A percentile compares a stretch with the other conserved stretches of the same genome.
phyloP scores from a whole-genome alignment of 129 eudicot genomes.

The sunflower (Helianthus annuus) region DNA sequence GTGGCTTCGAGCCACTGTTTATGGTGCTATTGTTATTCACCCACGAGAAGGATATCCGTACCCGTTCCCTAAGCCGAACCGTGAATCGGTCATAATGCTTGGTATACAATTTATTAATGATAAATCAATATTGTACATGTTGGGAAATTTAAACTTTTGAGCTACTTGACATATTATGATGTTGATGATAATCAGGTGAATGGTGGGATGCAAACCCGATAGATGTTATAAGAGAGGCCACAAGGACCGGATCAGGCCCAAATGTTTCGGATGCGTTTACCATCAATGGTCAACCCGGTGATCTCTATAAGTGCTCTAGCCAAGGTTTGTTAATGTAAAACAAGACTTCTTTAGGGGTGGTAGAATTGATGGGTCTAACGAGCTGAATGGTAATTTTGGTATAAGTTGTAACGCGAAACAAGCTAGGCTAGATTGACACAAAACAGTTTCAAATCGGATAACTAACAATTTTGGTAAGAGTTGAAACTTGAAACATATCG shows the following conservation, averaged over 20 bases:
- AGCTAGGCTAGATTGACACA: too few relatives aligned
- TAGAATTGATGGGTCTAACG: too few relatives aligned
- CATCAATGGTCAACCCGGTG: slow-evolving; percentile 23
- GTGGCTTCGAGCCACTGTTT: slow-evolving; percentile 76
- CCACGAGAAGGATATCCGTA: slow-evolving; percentile 50
- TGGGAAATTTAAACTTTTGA: neutral
- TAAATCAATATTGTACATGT: neutral
- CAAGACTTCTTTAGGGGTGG: too few relatives aligned
- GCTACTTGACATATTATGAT: neutral
- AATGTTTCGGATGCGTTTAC: neutral
- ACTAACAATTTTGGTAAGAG: too few relatives aligned
- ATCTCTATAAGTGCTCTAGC: slow-evolving; percentile 19
- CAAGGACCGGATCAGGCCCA: slow-evolving; percentile 1
- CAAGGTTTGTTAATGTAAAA: neutral
- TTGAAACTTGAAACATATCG: too few relatives aligned
- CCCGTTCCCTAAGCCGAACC: slow-evolving; percentile 49
- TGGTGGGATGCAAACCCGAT: slow-evolving; percentile 15
- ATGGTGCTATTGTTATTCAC: slow-evolving; percentile 57
- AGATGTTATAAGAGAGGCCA: neutral
- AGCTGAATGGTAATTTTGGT: too few relatives aligned
- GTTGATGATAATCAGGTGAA: neutral
- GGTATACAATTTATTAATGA: neutral
- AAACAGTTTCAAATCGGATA: too few relatives aligned
- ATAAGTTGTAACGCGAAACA: too few relatives aligned
- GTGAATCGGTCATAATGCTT: slow-evolving; percentile 8